These are phyloP conservation scores for Liquidambar formosana DNA, from an alignment of 164 flowering plant genomes.

Conservation along the genomic window DNA sequence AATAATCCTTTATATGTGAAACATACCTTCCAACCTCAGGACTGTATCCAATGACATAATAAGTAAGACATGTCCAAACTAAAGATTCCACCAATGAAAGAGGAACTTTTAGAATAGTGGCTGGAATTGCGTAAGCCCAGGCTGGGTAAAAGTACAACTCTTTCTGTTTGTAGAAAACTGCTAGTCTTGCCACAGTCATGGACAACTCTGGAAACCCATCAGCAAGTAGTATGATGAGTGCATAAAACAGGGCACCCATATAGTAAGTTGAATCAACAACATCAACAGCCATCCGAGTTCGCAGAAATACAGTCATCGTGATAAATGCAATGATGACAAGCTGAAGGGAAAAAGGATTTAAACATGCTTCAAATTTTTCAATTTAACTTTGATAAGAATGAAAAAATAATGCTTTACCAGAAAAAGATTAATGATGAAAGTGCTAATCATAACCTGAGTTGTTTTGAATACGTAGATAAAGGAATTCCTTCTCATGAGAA, in stretches of 20 bases:
- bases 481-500: constrained; percentile 49
- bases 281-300: constrained; percentile 41
- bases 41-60: constrained; percentile 53
- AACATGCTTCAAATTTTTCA: background rate
- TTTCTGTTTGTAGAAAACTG: constrained; percentile 53
- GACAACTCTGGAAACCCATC: constrained; percentile 49
- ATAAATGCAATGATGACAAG: constrained; percentile 36
- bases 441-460: constrained; percentile 27
- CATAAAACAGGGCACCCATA: constrained; percentile 44
- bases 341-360: constrained; percentile 24
- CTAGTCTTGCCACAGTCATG: constrained; percentile 39
- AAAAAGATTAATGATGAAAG: background rate
- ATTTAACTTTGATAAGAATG: no score
- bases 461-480: constrained; percentile 43
- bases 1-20: background rate
- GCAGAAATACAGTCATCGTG: constrained; percentile 49
- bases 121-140: constrained; percentile 61
- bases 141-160: constrained; percentile 52
- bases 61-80: constrained; percentile 50
- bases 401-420: no score
- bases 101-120: constrained; percentile 46
- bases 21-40: constrained; percentile 49
- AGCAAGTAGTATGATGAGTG: constrained; percentile 30
- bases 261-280: constrained; percentile 36
- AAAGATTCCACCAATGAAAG: constrained; percentile 42